A percentile compares a stretch with the other conserved stretches of the same genome.
phyloP scores from a whole-genome alignment of 257 asterid species.

The Eustoma russellianum region DNA sequence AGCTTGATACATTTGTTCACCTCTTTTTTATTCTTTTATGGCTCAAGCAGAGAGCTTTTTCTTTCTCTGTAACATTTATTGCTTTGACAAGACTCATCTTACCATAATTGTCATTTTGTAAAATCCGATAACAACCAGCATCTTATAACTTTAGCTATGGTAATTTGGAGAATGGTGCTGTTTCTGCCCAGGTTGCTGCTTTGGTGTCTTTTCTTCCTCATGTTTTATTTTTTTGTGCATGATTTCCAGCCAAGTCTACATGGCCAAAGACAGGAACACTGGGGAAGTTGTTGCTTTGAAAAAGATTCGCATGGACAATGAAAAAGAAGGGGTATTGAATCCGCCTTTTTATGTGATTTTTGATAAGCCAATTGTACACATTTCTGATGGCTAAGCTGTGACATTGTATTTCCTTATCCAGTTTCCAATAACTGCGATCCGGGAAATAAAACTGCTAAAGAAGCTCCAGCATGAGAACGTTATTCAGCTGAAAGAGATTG shows the following conservation, averaged over 20 bases:
- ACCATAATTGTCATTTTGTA: too few relatives aligned
- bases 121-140: too few relatives aligned
- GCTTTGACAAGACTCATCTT: too few relatives aligned
- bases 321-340: slow-evolving; percentile 86
- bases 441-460: slow-evolving; percentile 86
- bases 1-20: too few relatives aligned
- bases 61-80: too few relatives aligned
- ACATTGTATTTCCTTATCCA: slow-evolving; percentile 20
- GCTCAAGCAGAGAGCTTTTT: too few relatives aligned
- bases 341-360: slow-evolving; percentile 7
- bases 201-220: slow-evolving; percentile 2
- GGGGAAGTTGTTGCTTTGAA: slow-evolving; percentile 94
- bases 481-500: slow-evolving; percentile 83
- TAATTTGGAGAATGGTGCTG: too few relatives aligned
- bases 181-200: not conserved
- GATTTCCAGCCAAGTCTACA: slow-evolving; percentile 71
- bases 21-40: too few relatives aligned
- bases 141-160: too few relatives aligned
- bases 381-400: not conserved
- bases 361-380: too few relatives aligned
- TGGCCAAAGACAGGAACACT: slow-evolving; percentile 76
- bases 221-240: slow-evolving; percentile 3
- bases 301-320: slow-evolving; percentile 97
- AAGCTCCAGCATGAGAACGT: slow-evolving; percentile 90
- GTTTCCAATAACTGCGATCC: slow-evolving; percentile 95